These are phyloP conservation scores for Wickerhamiella sorbophila DNA, from an alignment of 805 yeast species.

Conservation along the genomic window DNA sequence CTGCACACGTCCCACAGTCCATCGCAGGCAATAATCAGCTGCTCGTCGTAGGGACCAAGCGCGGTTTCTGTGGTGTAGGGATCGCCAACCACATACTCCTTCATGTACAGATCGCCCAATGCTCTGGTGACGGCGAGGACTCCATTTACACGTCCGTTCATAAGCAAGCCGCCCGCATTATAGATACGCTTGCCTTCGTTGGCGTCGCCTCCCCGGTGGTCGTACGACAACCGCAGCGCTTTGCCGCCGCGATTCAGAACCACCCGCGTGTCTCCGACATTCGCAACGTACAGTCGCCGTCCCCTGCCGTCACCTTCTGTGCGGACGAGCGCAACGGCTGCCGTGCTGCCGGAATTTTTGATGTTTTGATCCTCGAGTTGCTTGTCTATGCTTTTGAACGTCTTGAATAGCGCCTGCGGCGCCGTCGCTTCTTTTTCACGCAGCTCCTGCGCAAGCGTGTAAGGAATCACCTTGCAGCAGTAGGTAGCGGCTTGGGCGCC, in stretches of 20 bases:
- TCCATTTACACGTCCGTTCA: constrained; percentile 89
- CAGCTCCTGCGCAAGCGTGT: constrained; percentile 30
- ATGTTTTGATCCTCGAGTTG: constrained; percentile 44
- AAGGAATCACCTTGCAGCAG: constrained; percentile 82
- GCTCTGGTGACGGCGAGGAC: constrained; percentile 90
- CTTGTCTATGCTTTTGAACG: constrained; percentile 66
- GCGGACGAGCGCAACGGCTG: constrained; percentile 79
- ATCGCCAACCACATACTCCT: constrained; percentile 71
- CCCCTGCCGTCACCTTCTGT: constrained; percentile 32
- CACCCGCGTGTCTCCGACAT: constrained; percentile 86
- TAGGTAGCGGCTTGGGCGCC: constrained; percentile 86
- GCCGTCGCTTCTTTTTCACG: constrained; percentile 22
- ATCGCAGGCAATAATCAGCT: constrained; percentile 84
- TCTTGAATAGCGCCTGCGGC: constrained; percentile 47
- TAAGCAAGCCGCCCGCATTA: constrained; percentile 69
- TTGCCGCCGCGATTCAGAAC: constrained; percentile 61
- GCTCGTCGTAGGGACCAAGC: constrained; percentile 61
- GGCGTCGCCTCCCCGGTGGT: constrained; percentile 80
- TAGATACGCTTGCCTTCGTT: constrained; percentile 64
- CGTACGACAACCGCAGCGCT: constrained; percentile 73
- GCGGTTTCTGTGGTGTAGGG: constrained; percentile 89
- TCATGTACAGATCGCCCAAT: constrained; percentile 86
- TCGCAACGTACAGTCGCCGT: constrained; percentile 79
- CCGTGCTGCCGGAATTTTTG: constrained; percentile 85
- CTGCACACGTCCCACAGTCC: constrained; percentile 92